Percentiles rank a stretch among this genome's conserved stretches.
phyloP scores from a whole-genome alignment of 2,329 filamentous ascomycete species.

The Aspergillus nomiae region DNA sequence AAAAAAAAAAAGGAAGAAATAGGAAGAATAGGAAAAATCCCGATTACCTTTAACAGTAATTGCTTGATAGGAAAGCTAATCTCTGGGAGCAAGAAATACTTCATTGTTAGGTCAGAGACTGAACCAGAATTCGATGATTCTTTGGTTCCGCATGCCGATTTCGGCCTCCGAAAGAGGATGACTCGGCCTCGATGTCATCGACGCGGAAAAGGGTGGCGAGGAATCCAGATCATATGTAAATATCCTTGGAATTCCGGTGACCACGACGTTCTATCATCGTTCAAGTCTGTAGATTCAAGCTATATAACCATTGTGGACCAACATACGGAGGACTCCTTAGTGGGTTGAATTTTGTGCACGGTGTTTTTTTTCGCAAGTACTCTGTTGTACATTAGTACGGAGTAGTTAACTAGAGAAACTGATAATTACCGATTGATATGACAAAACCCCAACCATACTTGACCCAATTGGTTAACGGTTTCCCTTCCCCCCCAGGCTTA shows the following conservation, averaged over 20 bases:
- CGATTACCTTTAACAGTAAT: background rate
- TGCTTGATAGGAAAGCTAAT: background rate
- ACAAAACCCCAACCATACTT: background rate
- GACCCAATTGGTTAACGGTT: conserved; percentile 1
- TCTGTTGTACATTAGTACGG: too few relatives aligned
- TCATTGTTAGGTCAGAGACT: background rate
- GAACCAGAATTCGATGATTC: background rate
- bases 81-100: background rate
- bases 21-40: too few relatives aligned
- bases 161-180: conserved; percentile 16
- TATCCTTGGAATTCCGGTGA: background rate
- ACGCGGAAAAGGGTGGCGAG: background rate
- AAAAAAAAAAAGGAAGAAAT: too few relatives aligned
- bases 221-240: background rate
- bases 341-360: background rate
- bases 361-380: background rate
- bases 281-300: background rate
- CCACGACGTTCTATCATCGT: background rate
- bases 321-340: background rate
- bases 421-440: background rate
- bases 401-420: too few relatives aligned
- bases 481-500: conserved; percentile 2
- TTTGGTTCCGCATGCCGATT: conserved; percentile 15
- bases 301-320: background rate
- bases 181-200: conserved; percentile 17